Conservation (phyloP, 192 early-diverging fungal species). For the Chytriomyces confervae region DNA sequence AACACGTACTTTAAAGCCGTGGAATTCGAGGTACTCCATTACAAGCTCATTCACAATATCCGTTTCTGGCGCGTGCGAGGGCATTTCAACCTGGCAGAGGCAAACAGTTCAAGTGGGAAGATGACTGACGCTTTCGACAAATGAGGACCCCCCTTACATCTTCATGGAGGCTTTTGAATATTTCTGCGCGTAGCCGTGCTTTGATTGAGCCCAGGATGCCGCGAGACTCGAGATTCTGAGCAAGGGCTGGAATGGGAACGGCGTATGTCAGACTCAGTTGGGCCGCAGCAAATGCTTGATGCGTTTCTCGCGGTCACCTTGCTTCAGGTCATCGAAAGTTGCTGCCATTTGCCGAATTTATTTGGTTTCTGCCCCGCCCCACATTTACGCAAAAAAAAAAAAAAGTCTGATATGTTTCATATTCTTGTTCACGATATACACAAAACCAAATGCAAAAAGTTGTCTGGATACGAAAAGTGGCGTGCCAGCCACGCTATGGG, state of each 20-base stretch:
- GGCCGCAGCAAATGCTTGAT: not conserved
- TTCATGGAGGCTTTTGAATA: conserved; percentile 48
- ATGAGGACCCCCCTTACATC: conserved; percentile 12
- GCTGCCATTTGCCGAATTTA: conserved; percentile 19
- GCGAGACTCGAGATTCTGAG: conserved; percentile 36
- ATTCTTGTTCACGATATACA: not conserved
- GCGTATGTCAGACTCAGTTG: not conserved
- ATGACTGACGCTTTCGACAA: not conserved
- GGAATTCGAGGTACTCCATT: conserved; percentile 48
- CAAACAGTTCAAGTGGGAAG: not conserved
- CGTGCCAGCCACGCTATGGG: conserved; percentile 77
- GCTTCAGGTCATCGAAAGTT: conserved; percentile 34
- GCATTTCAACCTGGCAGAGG: conserved; percentile 17
- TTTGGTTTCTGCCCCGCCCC: not conserved
- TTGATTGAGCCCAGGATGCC: conserved; percentile 44
- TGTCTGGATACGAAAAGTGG: conserved; percentile 79
- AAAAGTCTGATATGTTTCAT: too few relatives aligned
- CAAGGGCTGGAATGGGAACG: conserved; percentile 36
- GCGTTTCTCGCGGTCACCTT: not conserved
- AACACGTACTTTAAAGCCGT: conserved; percentile 42
- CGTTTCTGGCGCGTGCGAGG: conserved; percentile 38
- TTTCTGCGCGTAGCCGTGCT: conserved; percentile 46
- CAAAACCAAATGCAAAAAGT: conserved; percentile 80
- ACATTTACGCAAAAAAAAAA: too few relatives aligned
- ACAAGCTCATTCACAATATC: conserved; percentile 52